Conservation (phyloP, 768 basidiomycete species). For the Rhizopogon roseolus region DNA sequence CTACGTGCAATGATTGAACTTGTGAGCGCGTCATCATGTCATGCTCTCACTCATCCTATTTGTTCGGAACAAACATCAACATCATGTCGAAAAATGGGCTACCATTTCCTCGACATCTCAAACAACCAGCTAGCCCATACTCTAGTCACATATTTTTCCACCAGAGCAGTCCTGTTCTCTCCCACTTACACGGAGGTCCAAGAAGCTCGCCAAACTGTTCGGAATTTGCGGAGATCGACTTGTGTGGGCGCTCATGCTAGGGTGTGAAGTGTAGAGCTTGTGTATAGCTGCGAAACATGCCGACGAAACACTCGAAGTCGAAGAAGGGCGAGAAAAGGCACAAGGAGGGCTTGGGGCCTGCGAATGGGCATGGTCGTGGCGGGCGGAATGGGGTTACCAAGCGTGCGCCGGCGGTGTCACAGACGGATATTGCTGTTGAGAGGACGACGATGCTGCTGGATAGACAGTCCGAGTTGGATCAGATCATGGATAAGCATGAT, state of each 20-base stretch:
- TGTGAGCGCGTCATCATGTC: background rate
- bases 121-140: conserved; percentile 3
- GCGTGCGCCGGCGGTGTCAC: conserved; percentile 4
- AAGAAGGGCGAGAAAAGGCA: conserved; percentile 2
- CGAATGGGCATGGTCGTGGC: conserved; percentile 1
- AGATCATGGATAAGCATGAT: conserved; percentile 65
- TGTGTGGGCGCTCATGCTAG: conserved; percentile 9
- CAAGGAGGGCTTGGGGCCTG: conserved; percentile 11
- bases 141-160: background rate
- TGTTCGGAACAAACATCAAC: conserved; percentile 28
- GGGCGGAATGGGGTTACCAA: conserved; percentile 1
- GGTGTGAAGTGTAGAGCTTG: background rate
- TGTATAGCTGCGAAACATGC: conserved; percentile 10
- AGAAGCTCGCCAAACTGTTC: conserved; percentile 59
- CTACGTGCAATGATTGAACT: background rate
- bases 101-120: conserved; percentile 20
- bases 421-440: conserved; percentile 26
- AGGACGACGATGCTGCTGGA: conserved; percentile 47
- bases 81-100: conserved; percentile 30
- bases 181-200: conserved; percentile 31
- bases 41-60: conserved; percentile 19
- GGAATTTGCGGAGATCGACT: conserved; percentile 62
- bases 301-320: conserved; percentile 16
- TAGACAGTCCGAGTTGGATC: conserved; percentile 55
- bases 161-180: conserved; percentile 10